phyloP scores from a whole-genome alignment of 352 stramenopile species.

The Phytopythium boreale region DNA sequence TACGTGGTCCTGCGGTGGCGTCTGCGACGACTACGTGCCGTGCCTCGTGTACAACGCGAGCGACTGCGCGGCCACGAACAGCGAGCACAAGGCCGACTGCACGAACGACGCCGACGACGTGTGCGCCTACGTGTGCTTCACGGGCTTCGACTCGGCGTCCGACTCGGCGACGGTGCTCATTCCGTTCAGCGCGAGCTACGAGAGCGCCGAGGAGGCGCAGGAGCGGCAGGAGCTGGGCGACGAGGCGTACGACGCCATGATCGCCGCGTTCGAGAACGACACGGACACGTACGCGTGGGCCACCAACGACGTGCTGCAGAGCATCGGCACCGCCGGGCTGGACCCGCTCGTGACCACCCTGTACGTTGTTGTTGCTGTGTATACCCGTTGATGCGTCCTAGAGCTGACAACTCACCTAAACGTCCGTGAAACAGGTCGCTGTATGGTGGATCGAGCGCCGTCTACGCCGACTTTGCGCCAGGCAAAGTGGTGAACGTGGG shows the following conservation, averaged over 20 bases:
- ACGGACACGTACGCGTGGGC: conserved; percentile 25
- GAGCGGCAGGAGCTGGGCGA: conserved; percentile 8
- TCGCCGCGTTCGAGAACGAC: conserved; percentile 18
- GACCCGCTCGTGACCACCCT: conserved; percentile 9
- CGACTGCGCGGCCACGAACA: conserved; percentile 8
- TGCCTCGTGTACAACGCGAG: conserved; percentile 22
- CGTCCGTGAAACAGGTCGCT: conserved; percentile 7
- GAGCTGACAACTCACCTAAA: background rate
- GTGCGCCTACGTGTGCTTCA: conserved; percentile 23
- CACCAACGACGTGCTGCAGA: conserved; percentile 24
- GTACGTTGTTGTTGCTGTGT: background rate
- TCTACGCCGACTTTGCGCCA: conserved; percentile 13
- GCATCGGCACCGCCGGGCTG: conserved; percentile 13
- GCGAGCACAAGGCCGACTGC: conserved; percentile 14
- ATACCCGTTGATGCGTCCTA: background rate
- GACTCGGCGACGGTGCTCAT: conserved; percentile 17
- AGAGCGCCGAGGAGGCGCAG: conserved; percentile 21
- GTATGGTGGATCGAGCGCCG: conserved; percentile 14
- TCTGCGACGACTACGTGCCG: conserved; percentile 21
- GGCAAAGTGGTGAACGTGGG: conserved; percentile 17
- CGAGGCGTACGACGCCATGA: conserved; percentile 9
- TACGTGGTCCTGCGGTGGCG: conserved; percentile 17
- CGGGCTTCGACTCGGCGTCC: conserved; percentile 11
- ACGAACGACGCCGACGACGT: conserved; percentile 12
- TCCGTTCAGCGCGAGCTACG: conserved; percentile 21